Percentiles rank a stretch among this genome's conserved stretches.
phyloP scores from a whole-genome alignment of 2,329 filamentous ascomycete genomes.

The Colletotrichum abscissum region DNA sequence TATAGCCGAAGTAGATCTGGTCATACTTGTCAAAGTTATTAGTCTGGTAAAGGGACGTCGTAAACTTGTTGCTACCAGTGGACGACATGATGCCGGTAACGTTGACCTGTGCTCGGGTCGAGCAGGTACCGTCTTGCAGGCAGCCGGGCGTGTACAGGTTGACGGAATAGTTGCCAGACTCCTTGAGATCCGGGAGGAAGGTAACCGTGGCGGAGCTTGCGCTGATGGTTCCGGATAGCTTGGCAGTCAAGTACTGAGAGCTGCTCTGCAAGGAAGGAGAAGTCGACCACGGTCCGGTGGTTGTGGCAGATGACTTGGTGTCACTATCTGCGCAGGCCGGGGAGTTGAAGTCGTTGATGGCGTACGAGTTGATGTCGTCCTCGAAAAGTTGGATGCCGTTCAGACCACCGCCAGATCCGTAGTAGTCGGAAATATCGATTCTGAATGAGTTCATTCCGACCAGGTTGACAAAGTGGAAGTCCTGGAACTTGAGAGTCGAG shows the following conservation, averaged over 20 bases:
- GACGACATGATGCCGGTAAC: slow-evolving; percentile 78
- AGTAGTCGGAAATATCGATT: slow-evolving; percentile 88
- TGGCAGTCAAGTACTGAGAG: slow-evolving; percentile 81
- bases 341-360: slow-evolving; percentile 89
- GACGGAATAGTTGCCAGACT: slow-evolving; percentile 92
- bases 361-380: slow-evolving; percentile 86
- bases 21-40: slow-evolving; percentile 99
- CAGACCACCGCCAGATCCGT: slow-evolving; percentile 86
- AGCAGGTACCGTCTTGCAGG: slow-evolving; percentile 80
- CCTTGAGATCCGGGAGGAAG: slow-evolving; percentile 85
- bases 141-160: slow-evolving; percentile 95
- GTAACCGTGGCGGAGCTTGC: slow-evolving; percentile 75
- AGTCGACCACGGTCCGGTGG: slow-evolving; percentile 79
- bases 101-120: slow-evolving; percentile 81
- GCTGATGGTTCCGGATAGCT: slow-evolving; percentile 66
- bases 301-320: slow-evolving; percentile 73
- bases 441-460: slow-evolving; percentile 91
- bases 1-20: slow-evolving; percentile 85
- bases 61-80: slow-evolving; percentile 59
- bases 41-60: slow-evolving; percentile 82
- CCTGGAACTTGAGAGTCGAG: slow-evolving; percentile 75
- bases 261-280: slow-evolving; percentile 75
- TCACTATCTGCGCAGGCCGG: slow-evolving; percentile 75
- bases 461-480: slow-evolving; percentile 89
- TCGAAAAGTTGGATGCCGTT: slow-evolving; percentile 89